Base-by-base conservation (phyloP, 768 basidiomycete species). In the Pisolithus marmoratus region DNA sequence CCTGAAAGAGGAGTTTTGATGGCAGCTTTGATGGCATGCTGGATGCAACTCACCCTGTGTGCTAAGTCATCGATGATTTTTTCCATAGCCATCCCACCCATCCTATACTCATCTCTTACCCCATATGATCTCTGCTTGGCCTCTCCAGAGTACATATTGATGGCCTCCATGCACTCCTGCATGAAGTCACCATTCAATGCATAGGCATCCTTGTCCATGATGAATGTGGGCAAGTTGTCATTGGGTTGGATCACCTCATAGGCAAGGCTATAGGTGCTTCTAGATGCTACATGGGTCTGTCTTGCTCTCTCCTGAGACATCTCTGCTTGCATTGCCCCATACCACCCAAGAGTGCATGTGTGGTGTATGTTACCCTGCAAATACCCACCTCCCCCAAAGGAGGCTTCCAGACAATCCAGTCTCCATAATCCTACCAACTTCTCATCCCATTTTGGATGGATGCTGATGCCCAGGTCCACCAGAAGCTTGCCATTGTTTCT, bases 311-410 rank as follows among this genome's bases (percentile, higher is more conserved):
- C 49, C 24, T 54, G 29, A 11, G 27, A 6, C 52, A 61, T 62
- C 11, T 57, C 47, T 4, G 59, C 60, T 31, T 62, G 57, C 2
- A 62, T 7, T 2, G 36, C 59, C 9, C 55, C 53, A 51, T 61
- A 57, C 1, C 38, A 15, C 3, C 29, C 11, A 2, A 60, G 52
- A 5, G 38, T 56, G 38, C 29, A 54, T 1, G 51, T 48, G 8
- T 61, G 51, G 19, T 60, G 57, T 29, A 29, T 14, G 5, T 24
- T 41, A 2, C 48, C 54, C 12, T 0, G 19, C 8, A 38, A 49
- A 41, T 52, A 57, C 0, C 56, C 56, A 2, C 20, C 45, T 3
- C 43, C 54, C 6, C 20, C 58, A 54, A 53, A 60, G 0, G 49
- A 61, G 2, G 50, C 49, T 29, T 58, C 48, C 5, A 58, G 17